Evolutionary conservation across 2,329 filamentous ascomycete genomes (phyloP), one percentile per base, ranked within the genome.

Genomic region (Ophiostoma sp.): DNA sequence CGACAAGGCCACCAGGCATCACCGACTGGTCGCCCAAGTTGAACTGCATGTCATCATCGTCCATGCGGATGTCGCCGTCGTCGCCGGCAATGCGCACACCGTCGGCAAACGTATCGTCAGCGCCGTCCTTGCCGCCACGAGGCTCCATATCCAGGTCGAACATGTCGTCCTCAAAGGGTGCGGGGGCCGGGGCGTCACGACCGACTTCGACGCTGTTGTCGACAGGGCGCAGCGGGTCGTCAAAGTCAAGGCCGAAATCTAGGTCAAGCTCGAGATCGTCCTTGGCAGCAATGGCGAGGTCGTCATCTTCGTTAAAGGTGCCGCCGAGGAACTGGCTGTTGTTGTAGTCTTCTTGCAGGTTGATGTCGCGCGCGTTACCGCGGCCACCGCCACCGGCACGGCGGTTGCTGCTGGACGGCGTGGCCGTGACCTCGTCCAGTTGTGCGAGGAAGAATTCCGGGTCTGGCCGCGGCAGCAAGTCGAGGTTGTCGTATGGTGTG

Each of bases 401-500:
- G 55, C 89, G 88, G 4, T 75, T 73, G 69, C 59, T 75, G 76
- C 86, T 87, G 61, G 87, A 80, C 28, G 87, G 87, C 11, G 85
- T 83, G 25, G 87, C 82, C 6, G 87, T 85, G 52, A 87, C 85
- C 75, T 90, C 90, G 61, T 93, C 89, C 74, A 93, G 88, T 79
- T 93, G 91, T 12, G 93, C 91, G 71, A 98, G 84, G 9, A 98
- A 88, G 81, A 97, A 91, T 48, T 93, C 93, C 5, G 94, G 92
- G 83, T 98, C 95, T 9, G 94, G 94, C 76, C 96, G 93, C 42
- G 97, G 93, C 31, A 97, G 87, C 74, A 91, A 83, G 76, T 91
- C 89, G 63, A 91, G 85, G 78, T 91, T 91, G 80, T 99, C 96
- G 75, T 96, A 93, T 75, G 97, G 94, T 12, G 96, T 98, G 77